Percentiles rank a stretch among this genome's conserved stretches.
These are phyloP conservation scores for Penicillium sp. DNA, from an alignment of 2,329 filamentous ascomycete species.

Conservation along the genomic window DNA sequence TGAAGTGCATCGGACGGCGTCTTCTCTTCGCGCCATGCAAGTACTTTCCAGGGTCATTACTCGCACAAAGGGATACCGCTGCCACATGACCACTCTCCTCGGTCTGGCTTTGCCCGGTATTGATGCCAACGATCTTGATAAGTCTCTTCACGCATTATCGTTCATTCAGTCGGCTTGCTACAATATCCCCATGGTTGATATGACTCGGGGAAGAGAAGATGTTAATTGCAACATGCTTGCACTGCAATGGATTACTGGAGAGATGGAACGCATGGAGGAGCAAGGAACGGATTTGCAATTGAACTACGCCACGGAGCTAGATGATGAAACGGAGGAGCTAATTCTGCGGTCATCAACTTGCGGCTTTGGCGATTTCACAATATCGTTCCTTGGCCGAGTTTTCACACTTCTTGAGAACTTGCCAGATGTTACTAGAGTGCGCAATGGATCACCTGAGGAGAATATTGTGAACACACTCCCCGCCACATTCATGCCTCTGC, in stretches of 20 bases:
- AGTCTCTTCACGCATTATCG: constrained; percentile 90
- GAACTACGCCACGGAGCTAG: constrained; percentile 80
- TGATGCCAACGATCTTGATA: constrained; percentile 95
- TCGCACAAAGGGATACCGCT: constrained; percentile 91
- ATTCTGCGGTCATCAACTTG: constrained; percentile 93
- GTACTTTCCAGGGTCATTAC: constrained; percentile 91
- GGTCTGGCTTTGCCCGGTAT: constrained; percentile 92
- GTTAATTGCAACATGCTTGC: constrained; percentile 76
- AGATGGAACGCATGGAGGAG: constrained; percentile 91
- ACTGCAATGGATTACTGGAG: constrained; percentile 88
- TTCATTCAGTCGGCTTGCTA: constrained; percentile 97
- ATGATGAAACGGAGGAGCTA: constrained; percentile 81
- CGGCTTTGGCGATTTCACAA: constrained; percentile 88
- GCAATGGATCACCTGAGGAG: constrained; percentile 91
- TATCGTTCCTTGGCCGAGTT: constrained; percentile 87
- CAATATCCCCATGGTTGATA: constrained; percentile 87
- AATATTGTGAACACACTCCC: constrained; percentile 95
- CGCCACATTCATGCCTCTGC: constrained; percentile 84
- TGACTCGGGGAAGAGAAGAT: constrained; percentile 70
- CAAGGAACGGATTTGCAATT: constrained; percentile 84
- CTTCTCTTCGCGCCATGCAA: constrained; percentile 87
- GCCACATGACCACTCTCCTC: constrained; percentile 91
- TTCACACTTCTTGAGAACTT: constrained; percentile 95
- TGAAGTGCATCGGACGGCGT: constrained; percentile 94
- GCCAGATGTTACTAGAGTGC: constrained; percentile 83